Base-by-base conservation (phyloP, 2,329 filamentous ascomycete species). In the Paraconiothyrium sp. region DNA sequence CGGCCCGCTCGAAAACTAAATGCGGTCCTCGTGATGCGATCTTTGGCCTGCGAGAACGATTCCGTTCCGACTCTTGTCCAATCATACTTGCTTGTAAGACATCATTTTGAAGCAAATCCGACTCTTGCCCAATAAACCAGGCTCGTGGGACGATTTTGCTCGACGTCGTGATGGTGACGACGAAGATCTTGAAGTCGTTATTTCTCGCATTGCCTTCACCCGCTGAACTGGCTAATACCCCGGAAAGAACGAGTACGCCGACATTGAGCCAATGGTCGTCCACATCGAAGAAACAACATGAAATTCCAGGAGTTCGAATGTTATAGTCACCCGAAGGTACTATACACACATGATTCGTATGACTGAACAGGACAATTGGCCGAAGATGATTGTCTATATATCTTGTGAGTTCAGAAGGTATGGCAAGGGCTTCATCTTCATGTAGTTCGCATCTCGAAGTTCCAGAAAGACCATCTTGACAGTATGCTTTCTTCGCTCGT, bases 61-160 rank as follows among this genome's bases (percentile, higher is more conserved):
- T 46, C 44, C 54, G 54, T 35, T 56, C 54, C 54, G 54, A 56
- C 54, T 47, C 37, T 47, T 43, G 44, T 48, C 54, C 54, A 56
- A 56, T 56, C 30, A n/a, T n/a, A 14, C 6, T 37, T 97, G 43
- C 41, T 24, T 47, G 27, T n/a, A 48, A 47, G 14, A 20, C 30
- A 43, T 54, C 22, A 9, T 24, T 54, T 32, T 8, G 16, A 20
- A 54, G 34, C 20, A 27, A 41, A 27, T 43, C 51, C 51, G 51
- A 44, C 51, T 54, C 34, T 54, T 32, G 37, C n/a, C 51, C 51
- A 54, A 54, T 54, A 6, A 35, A 30, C 37, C 34, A 16, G 10
- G 51, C 10, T n/a, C 3, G 22, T 20, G 11, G 20, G 22, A 10
- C 51, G 4, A 5, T 22, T 13, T 32, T 27, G 34, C 22, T 54